Conservation (phyloP, 257 asterid genomes). For the Lycium barbarum region DNA sequence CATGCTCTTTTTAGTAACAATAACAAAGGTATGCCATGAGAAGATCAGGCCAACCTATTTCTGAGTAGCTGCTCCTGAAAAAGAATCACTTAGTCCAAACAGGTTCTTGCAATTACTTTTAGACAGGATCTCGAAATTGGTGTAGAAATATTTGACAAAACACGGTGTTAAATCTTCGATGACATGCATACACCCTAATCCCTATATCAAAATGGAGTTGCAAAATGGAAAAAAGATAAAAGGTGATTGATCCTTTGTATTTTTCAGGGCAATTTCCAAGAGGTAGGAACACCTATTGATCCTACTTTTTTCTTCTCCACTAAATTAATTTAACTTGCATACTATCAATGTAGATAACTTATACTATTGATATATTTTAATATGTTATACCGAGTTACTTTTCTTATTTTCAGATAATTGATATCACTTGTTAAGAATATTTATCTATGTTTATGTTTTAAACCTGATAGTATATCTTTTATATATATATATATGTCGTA, state of each 20-base stretch:
- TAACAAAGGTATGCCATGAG: too few species aligned
- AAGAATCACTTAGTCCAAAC: too few species aligned
- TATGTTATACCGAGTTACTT: background rate
- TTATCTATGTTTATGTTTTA: background rate
- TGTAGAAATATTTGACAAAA: too few species aligned
- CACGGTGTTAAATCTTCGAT: too few species aligned
- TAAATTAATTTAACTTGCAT: background rate
- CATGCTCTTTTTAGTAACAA: too few species aligned
- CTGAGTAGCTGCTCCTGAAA: too few species aligned
- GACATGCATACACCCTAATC: too few species aligned
- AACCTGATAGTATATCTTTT: background rate
- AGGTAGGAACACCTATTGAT: conserved; percentile 3
- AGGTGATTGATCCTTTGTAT: background rate
- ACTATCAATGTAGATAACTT: background rate
- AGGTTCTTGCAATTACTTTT: too few species aligned
- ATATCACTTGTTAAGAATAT: background rate
- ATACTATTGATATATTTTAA: background rate
- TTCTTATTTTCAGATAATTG: background rate
- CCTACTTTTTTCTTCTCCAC: background rate
- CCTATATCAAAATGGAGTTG: too few species aligned
- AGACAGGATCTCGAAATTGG: too few species aligned
- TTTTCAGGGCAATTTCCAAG: background rate
- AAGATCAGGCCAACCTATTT: too few species aligned
- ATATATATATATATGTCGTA: rapidly evolving
- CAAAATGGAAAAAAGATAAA: background rate